A percentile compares a stretch with the other conserved stretches of the same genome.
Evolutionary conservation across 2,329 filamentous ascomycete genomes (phyloP).

Genomic region (Mycosphaerella arachidis): DNA sequence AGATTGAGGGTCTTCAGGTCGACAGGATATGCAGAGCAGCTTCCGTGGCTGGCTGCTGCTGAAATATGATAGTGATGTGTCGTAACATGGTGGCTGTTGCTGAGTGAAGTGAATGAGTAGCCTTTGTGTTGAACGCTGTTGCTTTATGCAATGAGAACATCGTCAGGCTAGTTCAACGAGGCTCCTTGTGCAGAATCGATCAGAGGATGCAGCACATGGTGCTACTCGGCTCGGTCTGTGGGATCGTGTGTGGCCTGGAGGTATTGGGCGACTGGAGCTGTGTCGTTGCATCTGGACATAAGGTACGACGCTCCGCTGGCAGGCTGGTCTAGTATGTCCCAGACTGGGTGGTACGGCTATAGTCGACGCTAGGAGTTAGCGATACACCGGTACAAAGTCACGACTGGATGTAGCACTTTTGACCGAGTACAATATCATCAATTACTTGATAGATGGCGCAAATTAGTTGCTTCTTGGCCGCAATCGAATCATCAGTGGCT

Average conservation of each 20-base stretch:
- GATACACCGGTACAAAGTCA: too few species aligned
- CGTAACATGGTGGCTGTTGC: neutral
- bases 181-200: neutral
- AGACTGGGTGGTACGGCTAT: too few species aligned
- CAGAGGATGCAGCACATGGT: too few species aligned
- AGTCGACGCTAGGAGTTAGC: too few species aligned
- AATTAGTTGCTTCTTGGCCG: neutral
- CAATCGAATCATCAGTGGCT: neutral
- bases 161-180: neutral
- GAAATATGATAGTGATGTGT: neutral
- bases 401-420: neutral
- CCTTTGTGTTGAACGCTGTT: neutral
- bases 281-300: too few species aligned
- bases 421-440: neutral
- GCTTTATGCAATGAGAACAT: neutral
- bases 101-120: neutral
- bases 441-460: too few species aligned
- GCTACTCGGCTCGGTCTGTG: too few species aligned
- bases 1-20: neutral
- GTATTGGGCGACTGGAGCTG: too few species aligned
- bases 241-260: too few species aligned
- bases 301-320: too few species aligned
- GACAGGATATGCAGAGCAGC: neutral
- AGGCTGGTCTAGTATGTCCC: too few species aligned
- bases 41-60: neutral